Evolutionary conservation across 2,329 filamentous ascomycete species (phyloP).

Genomic region (Metarhizium sp.): DNA sequence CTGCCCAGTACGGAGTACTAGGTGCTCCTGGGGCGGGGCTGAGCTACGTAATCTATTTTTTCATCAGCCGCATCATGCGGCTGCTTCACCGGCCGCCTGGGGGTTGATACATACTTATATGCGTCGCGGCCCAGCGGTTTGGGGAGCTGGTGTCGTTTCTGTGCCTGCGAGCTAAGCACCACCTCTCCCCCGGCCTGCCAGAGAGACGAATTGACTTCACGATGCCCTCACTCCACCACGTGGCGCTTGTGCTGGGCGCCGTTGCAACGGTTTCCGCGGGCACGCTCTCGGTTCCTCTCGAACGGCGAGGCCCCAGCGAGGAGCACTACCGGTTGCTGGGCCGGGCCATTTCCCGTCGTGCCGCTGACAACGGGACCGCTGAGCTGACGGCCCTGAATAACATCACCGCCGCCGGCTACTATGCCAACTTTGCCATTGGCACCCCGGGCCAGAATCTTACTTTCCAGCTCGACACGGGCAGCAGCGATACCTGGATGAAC

Average conservation of each 20-base stretch:
- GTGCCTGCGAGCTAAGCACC: too few relatives aligned
- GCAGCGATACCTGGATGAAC: slow-evolving; percentile 53
- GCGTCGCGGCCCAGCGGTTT: too few relatives aligned
- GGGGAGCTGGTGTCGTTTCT: too few relatives aligned
- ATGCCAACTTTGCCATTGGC: slow-evolving; percentile 46
- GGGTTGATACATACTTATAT: too few relatives aligned
- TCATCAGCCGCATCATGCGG: too few relatives aligned
- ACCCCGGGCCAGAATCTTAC: slow-evolving; percentile 46
- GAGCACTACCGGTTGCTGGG: neutral
- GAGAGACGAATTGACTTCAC: neutral
- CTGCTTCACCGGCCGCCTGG: too few relatives aligned
- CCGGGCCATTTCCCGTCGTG: slow-evolving; percentile 8
- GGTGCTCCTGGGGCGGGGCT: too few relatives aligned
- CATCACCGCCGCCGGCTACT: slow-evolving; percentile 45
- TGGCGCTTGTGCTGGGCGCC: slow-evolving; percentile 3
- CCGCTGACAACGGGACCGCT: slow-evolving; percentile 18
- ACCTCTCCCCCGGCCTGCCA: too few relatives aligned
- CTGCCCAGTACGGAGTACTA: too few relatives aligned
- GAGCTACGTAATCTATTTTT: too few relatives aligned
- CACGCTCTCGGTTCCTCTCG: slow-evolving; percentile 12
- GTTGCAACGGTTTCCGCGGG: slow-evolving; percentile 11
- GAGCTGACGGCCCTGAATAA: slow-evolving; percentile 38
- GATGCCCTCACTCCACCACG: slow-evolving; percentile 2
- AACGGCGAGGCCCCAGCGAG: neutral
- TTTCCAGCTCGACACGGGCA: slow-evolving; percentile 53